phyloP scores from a whole-genome alignment of 2,329 filamentous ascomycete species.

The Emmonsia crescens region DNA sequence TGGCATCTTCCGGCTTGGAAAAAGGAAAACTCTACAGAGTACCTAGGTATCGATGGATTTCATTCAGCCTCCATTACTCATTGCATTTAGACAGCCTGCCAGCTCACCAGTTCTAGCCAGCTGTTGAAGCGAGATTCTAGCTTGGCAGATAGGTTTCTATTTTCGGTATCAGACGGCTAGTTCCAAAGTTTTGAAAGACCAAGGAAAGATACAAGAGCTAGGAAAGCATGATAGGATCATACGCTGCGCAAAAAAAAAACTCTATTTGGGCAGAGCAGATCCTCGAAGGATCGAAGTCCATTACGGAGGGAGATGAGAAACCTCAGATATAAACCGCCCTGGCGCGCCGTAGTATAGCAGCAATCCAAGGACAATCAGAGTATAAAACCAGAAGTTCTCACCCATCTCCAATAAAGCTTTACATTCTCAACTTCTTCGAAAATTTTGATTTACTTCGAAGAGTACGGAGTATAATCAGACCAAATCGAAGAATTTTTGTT shows the following conservation, averaged over 20 bases:
- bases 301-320: not conserved
- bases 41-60: not conserved
- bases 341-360: not conserved
- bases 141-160: not conserved
- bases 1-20: not conserved
- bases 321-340: not conserved
- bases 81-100: not conserved
- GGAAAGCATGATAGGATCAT: not conserved
- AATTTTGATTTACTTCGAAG: not conserved
- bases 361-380: not conserved
- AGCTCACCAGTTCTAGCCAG: not conserved
- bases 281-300: not conserved
- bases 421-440: not conserved
- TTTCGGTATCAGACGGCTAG: not conserved
- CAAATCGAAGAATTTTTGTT: not conserved
- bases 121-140: not conserved
- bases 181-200: not conserved
- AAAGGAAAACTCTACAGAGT: not conserved
- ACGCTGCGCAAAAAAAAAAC: not conserved
- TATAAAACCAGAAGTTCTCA: not conserved
- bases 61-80: not conserved
- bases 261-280: not conserved
- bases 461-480: no score
- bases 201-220: not conserved
- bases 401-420: not conserved